Base-by-base conservation (phyloP, 108 stramenopile species). In the Fistulifera pelliculosa region DNA sequence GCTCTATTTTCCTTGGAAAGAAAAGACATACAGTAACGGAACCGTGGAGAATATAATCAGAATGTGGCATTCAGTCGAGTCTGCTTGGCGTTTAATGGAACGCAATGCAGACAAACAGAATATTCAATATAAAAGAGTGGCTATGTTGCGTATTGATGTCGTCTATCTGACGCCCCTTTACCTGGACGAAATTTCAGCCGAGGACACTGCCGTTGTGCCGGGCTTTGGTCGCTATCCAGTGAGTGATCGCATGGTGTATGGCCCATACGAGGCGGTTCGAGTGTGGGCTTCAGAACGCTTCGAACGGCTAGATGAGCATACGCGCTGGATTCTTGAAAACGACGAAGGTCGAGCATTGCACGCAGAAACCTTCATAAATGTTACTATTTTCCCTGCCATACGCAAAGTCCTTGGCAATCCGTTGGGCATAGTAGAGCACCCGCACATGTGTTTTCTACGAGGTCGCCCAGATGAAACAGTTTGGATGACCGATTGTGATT, bases 211-310 rank as follows among this genome's bases (percentile, higher is more conserved):
- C 14, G 60, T 65, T 12, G 38, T 51, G n/a, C 47, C 68, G 0
- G 48, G 35, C 0, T 72, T 73, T 60, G 68, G 60, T 25, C 13
- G 39, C 26, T 51, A 42, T 5, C 71, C 70, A 0, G 59, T 76
- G 38, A 75, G 63, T 53, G 69, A 72, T 65, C 75, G 80, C 13
- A 71, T 77, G 61, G 44, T 76, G n/a, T 72, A 72, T 68, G 76
- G 80, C 15, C 62, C 70, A 15, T 64, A 62, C 60, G 58, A 69
- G 1, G 73, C 70, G 12, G 67, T 72, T 18, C 67, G 66, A 39
- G 45, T 72, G 16, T 81, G 80, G 80, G 66, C 76, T 14, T 74
- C 76, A 1, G 55, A 69, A 39, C 70, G 76, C 23, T 81, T 81
- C 47, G 41, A 51, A 2, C 38, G 57, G 14, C 15, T 81, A 2